Conservation (phyloP, 2,329 filamentous ascomycete genomes). For the Colletotrichum liaoningense region DNA sequence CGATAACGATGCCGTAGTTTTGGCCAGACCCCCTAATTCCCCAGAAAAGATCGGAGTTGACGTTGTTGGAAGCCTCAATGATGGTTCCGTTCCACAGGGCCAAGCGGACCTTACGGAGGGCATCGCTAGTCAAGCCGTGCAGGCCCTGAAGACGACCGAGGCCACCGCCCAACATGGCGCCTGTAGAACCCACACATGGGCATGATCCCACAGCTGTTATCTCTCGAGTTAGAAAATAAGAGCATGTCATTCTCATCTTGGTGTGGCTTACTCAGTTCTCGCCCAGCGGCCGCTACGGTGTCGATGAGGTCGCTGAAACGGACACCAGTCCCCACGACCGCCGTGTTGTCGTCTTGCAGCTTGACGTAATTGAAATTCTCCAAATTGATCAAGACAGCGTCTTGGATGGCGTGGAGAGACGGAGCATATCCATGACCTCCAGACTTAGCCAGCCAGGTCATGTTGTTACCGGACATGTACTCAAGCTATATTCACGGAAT, state of each 20-base stretch:
- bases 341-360: not conserved
- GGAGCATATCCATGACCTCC: not conserved
- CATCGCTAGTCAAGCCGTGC: conserved; percentile 1
- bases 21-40: not conserved
- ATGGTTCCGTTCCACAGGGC: not conserved
- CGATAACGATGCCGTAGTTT: not conserved
- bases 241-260: too few relatives aligned
- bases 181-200: not conserved
- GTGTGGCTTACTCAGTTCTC: too few relatives aligned
- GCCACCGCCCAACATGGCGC: not conserved
- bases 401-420: not conserved
- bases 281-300: not conserved
- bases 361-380: not conserved
- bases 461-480: not conserved
- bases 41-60: not conserved
- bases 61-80: not conserved
- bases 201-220: too few relatives aligned
- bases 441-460: not conserved
- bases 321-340: not conserved
- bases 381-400: not conserved
- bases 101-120: not conserved
- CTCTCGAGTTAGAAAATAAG: too few relatives aligned
- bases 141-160: not conserved
- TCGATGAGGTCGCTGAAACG: not conserved
- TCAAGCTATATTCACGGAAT: not conserved